phyloP scores from a whole-genome alignment of 768 basidiomycete genomes.

The Xerocomus brunneocitrinus region DNA sequence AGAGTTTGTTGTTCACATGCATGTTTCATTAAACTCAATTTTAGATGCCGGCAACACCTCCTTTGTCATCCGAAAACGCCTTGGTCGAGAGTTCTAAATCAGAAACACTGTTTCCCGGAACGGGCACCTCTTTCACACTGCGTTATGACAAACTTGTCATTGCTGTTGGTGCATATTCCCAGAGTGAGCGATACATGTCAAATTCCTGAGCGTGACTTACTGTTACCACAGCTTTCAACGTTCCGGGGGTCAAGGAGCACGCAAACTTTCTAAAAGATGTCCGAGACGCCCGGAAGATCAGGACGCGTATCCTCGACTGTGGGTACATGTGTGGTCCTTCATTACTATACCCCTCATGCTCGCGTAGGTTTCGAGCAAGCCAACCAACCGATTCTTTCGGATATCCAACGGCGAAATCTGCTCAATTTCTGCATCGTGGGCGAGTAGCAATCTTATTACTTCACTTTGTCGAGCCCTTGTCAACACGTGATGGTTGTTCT shows the following conservation, averaged over 20 bases:
- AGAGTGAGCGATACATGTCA: constrained; percentile 47
- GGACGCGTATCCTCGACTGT: constrained; percentile 73
- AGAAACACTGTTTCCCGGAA: constrained; percentile 16
- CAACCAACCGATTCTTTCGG: constrained; percentile 71
- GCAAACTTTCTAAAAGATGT: constrained; percentile 82
- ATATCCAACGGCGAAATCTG: constrained; percentile 66
- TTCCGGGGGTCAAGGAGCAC: constrained; percentile 76
- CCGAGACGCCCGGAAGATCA: constrained; percentile 67
- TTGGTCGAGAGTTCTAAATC: constrained; percentile 15
- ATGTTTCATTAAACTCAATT: not conserved
- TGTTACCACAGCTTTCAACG: constrained; percentile 50
- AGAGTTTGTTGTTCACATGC: not conserved
- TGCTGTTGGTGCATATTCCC: constrained; percentile 80
- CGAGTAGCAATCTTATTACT: constrained; percentile 27
- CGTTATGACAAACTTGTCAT: constrained; percentile 80
- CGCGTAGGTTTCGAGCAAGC: constrained; percentile 76
- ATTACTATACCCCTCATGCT: not conserved
- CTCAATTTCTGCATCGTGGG: constrained; percentile 88
- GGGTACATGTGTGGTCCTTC: constrained; percentile 8
- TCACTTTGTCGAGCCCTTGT: constrained; percentile 1
- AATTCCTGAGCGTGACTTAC: constrained; percentile 1
- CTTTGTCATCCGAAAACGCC: constrained; percentile 31
- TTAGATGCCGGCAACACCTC: constrained; percentile 63
- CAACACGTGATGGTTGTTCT: constrained; percentile 2
- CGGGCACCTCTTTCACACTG: constrained; percentile 47